Conservation (phyloP, 176 grass and related monocot species). For the Raddia distichophylla region DNA sequence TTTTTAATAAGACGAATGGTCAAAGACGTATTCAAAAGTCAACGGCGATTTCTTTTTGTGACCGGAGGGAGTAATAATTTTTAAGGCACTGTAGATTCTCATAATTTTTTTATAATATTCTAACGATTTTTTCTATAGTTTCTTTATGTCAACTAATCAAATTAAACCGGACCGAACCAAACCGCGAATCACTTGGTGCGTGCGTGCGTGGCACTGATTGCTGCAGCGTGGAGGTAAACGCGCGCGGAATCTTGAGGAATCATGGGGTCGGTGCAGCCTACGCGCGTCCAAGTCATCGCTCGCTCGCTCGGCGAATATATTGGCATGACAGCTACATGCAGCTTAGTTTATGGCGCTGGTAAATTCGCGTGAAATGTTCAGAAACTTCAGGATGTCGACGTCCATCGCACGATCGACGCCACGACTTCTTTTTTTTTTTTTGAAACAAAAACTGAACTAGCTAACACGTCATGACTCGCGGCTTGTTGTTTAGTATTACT, state of each 20-base stretch:
- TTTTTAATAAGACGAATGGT: too few relatives aligned
- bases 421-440: background rate
- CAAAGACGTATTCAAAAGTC: too few relatives aligned
- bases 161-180: too few relatives aligned
- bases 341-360: background rate
- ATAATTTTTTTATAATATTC: too few relatives aligned
- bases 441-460: background rate
- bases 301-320: background rate
- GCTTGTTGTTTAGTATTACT: too few relatives aligned
- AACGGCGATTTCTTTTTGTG: too few relatives aligned
- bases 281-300: constrained; percentile 20
- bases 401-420: constrained; percentile 1
- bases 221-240: background rate
- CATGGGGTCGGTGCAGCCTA: background rate
- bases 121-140: too few relatives aligned
- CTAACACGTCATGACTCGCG: background rate
- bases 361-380: background rate
- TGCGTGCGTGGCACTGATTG: constrained; percentile 5
- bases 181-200: too few relatives aligned
- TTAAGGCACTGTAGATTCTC: too few relatives aligned
- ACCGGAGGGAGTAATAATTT: too few relatives aligned
- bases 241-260: background rate
- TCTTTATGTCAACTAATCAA: too few relatives aligned
- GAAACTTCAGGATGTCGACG: constrained; percentile 31
- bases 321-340: background rate